A percentile compares a stretch with the other conserved stretches of the same genome.
phyloP scores from a whole-genome alignment of 2,329 filamentous ascomycete genomes.

The Penicillium oxalicum region DNA sequence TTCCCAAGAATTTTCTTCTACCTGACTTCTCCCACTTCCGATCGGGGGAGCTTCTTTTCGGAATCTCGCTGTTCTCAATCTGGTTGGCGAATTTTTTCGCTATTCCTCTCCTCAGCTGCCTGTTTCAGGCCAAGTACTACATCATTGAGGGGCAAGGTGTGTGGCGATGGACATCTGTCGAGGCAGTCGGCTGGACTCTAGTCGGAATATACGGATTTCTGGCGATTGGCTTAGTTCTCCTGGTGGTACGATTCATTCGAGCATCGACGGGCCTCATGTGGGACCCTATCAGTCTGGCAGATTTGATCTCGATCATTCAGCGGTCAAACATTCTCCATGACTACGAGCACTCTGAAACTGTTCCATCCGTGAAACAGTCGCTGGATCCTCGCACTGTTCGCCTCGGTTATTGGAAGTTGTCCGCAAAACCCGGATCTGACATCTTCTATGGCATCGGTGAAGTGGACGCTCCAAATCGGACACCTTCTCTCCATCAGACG shows the following conservation, averaged over 20 bases:
- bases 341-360: slow-evolving; percentile 64
- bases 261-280: slow-evolving; percentile 71
- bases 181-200: slow-evolving; percentile 71
- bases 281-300: slow-evolving; percentile 77
- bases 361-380: slow-evolving; percentile 42
- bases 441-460: slow-evolving; percentile 78
- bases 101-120: slow-evolving; percentile 71
- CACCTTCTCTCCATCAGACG: slow-evolving; percentile 33
- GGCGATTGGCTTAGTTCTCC: slow-evolving; percentile 50
- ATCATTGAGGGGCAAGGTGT: slow-evolving; percentile 51
- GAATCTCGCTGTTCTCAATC: slow-evolving; percentile 59
- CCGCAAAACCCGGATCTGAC: slow-evolving; percentile 50
- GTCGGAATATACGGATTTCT: slow-evolving; percentile 68
- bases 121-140: slow-evolving; percentile 64
- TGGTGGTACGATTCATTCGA: slow-evolving; percentile 60
- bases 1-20: slow-evolving; percentile 60
- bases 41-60: slow-evolving; percentile 62
- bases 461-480: slow-evolving; percentile 47
- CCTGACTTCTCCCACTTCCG: slow-evolving; percentile 63
- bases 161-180: slow-evolving; percentile 77
- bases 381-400: slow-evolving; percentile 57
- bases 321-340: slow-evolving; percentile 71
- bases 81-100: slow-evolving; percentile 71
- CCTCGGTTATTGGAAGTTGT: slow-evolving; percentile 80
- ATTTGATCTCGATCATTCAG: slow-evolving; percentile 70